These are phyloP conservation scores for Skeletonema grethae DNA, from an alignment of 108 stramenopile genomes.

Conservation along the genomic window DNA sequence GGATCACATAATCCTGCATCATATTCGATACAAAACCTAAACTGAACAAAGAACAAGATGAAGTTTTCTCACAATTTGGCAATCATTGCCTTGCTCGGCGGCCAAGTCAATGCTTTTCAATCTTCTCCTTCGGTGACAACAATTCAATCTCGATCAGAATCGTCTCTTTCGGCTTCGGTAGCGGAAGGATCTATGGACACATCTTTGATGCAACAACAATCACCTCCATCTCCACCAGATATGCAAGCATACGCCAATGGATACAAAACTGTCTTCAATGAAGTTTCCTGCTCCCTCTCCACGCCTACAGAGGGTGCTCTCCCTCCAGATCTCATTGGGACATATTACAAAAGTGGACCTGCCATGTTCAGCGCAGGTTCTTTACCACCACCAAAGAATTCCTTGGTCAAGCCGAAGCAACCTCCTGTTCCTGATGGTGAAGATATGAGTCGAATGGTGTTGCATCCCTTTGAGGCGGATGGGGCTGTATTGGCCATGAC, in stretches of 20 bases:
- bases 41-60: constrained; percentile 13
- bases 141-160: constrained; percentile 8
- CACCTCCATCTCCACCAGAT: constrained; percentile 40
- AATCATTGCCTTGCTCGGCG: neutral
- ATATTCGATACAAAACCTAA: too few species aligned
- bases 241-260: constrained; percentile 75
- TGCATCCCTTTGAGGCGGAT: constrained; percentile 84
- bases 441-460: constrained; percentile 73
- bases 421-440: constrained; percentile 78
- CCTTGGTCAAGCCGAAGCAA: constrained; percentile 77
- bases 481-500: constrained; percentile 80
- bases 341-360: constrained; percentile 79
- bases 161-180: constrained; percentile 6
- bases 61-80: neutral
- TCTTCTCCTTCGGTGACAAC: constrained; percentile 1
- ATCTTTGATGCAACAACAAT: neutral
- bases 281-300: constrained; percentile 54
- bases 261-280: constrained; percentile 76
- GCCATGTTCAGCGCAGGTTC: constrained; percentile 90
- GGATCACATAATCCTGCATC: neutral
- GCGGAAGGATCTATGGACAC: neutral
- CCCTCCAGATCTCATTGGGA: constrained; percentile 74
- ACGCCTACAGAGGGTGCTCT: constrained; percentile 50
- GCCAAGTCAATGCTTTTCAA: constrained; percentile 8
- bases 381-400: constrained; percentile 76